Evolutionary conservation across 2,329 filamentous ascomycete genomes (phyloP).

Genomic region (Pseudocercospora pini-densiflorae): DNA sequence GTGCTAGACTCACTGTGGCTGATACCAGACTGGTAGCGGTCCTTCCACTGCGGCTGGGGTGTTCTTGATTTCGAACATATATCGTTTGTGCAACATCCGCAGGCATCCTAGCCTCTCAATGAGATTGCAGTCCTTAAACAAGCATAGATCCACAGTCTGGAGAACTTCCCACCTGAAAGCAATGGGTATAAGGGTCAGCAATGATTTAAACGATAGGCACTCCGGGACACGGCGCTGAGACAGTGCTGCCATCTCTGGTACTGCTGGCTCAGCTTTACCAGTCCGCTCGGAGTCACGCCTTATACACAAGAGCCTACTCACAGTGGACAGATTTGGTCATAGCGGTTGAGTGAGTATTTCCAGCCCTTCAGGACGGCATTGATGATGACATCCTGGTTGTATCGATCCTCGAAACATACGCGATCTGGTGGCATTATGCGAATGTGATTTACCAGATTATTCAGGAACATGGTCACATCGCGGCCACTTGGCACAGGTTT

Average conservation of each 20-base stretch:
- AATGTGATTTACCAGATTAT: slow-evolving; percentile 31
- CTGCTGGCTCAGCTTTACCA: too few relatives aligned
- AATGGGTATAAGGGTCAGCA: too few relatives aligned
- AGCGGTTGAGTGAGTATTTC: slow-evolving; percentile 25
- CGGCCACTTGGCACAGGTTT: slow-evolving; percentile 22
- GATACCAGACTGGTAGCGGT: slow-evolving; percentile 29
- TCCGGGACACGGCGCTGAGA: too few relatives aligned
- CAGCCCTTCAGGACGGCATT: slow-evolving; percentile 30
- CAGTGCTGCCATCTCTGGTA: too few relatives aligned
- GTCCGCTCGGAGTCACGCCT: too few relatives aligned
- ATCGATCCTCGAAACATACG: slow-evolving; percentile 30
- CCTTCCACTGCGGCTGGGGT: slow-evolving; percentile 23
- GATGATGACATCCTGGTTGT: slow-evolving; percentile 29
- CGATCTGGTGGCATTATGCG: slow-evolving; percentile 23
- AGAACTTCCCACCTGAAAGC: slow-evolving; percentile 18
- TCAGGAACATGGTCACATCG: slow-evolving; percentile 29
- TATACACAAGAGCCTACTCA: too few relatives aligned
- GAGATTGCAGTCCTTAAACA: slow-evolving; percentile 31
- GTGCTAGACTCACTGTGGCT: slow-evolving; percentile 25
- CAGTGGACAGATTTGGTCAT: slow-evolving; percentile 30
- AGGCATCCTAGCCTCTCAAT: slow-evolving; percentile 29
- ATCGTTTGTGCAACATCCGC: slow-evolving; percentile 30
- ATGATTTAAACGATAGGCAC: too few relatives aligned
- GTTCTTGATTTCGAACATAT: slow-evolving; percentile 30
- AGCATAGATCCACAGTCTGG: slow-evolving; percentile 28